Conservation (phyloP, 208 protist genomes). For the Balamuthia mandrillaris region DNA sequence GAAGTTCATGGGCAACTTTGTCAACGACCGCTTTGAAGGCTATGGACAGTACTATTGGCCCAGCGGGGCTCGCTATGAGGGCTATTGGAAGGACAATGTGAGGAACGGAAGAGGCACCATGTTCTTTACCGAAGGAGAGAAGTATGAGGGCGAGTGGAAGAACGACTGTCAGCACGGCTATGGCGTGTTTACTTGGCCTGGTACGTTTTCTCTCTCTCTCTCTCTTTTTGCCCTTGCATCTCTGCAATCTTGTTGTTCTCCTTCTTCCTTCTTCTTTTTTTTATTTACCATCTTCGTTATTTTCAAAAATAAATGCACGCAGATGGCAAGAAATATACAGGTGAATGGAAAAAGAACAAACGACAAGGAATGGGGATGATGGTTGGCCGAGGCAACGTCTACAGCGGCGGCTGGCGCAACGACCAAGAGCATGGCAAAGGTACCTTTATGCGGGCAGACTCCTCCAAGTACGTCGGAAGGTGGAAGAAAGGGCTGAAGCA, state of each 20-base stretch:
- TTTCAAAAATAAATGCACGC: no score
- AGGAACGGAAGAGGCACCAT: constrained; percentile 1
- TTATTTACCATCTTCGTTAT: no score
- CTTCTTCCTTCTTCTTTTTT: no score
- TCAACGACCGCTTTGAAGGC: no score
- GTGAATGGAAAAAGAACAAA: constrained; percentile 14
- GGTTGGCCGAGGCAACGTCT: not conserved
- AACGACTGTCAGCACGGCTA: not conserved
- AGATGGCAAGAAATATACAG: no score
- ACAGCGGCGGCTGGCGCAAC: constrained; percentile 4
- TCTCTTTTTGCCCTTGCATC: no score
- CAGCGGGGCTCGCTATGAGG: no score
- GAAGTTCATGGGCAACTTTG: no score
- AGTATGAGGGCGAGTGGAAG: constrained; percentile 1
- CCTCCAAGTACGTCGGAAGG: not conserved
- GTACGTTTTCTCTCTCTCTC: no score
- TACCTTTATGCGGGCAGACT: not conserved
- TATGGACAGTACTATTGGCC: no score
- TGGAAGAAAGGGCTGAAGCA: constrained; percentile 14
- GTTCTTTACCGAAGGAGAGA: not conserved
- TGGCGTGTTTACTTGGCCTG: not conserved
- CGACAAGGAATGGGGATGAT: not conserved
- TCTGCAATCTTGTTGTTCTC: no score
- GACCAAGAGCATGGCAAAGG: not conserved
- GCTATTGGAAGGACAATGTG: not conserved